These are phyloP conservation scores for Sistotremastrum suecicum DNA, from an alignment of 768 basidiomycete genomes.

Conservation along the genomic window DNA sequence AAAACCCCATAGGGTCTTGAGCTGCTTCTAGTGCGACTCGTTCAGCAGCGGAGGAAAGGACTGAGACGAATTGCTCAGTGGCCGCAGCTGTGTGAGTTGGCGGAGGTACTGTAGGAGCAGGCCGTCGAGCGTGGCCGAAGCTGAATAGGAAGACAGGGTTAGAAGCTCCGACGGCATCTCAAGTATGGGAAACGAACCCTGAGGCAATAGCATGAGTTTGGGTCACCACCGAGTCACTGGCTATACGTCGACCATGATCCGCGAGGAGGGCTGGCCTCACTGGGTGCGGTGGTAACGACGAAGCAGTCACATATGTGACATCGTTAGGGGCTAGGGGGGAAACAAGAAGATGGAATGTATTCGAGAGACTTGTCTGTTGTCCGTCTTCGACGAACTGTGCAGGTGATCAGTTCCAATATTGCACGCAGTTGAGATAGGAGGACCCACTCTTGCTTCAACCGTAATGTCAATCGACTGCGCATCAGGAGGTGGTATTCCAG, in stretches of 20 bases:
- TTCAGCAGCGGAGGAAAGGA: conserved; percentile 62
- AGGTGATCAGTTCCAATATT: conserved; percentile 5
- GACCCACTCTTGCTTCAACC: conserved; percentile 57
- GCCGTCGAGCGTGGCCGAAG: neutral
- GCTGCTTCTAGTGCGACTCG: conserved; percentile 60
- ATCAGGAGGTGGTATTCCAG: conserved; percentile 66
- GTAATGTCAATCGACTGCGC: conserved; percentile 65
- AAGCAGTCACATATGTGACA: conserved; percentile 23
- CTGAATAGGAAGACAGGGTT: no score
- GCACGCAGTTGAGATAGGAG: conserved; percentile 1
- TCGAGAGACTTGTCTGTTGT: conserved; percentile 51
- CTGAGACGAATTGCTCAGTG: conserved; percentile 55
- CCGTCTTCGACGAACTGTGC: conserved; percentile 58
- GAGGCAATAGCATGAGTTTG: conserved; percentile 15
- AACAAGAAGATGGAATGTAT: conserved; percentile 57
- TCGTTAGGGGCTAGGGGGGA: conserved; percentile 48
- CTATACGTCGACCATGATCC: conserved; percentile 28
- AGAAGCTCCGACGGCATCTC: no score
- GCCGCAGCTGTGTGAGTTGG: conserved; percentile 29
- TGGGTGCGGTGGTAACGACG: conserved; percentile 8
- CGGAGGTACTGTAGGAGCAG: conserved; percentile 15
- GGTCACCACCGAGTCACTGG: conserved; percentile 23
- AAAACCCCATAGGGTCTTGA: conserved; percentile 26
- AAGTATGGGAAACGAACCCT: conserved; percentile 13
- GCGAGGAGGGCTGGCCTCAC: conserved; percentile 34